A percentile compares a stretch with the other conserved stretches of the same genome.
These are phyloP conservation scores for Talaromyces funiculosus DNA, from an alignment of 2,329 filamentous ascomycete species.

Conservation along the genomic window DNA sequence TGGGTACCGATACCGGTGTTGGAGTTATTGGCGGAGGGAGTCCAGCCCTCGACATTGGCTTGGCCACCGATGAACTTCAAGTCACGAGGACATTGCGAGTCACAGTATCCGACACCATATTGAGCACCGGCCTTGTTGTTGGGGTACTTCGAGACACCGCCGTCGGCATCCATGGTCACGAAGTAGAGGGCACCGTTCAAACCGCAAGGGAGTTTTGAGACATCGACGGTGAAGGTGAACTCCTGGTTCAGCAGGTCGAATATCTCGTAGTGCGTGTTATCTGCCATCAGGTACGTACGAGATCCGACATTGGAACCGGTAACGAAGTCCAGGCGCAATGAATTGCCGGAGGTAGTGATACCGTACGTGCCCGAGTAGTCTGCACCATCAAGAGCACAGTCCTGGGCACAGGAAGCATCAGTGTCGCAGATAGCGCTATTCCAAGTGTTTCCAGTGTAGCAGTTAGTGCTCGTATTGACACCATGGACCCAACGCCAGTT, in stretches of 20 bases:
- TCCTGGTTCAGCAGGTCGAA: conserved; percentile 63
- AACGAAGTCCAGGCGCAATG: conserved; percentile 47
- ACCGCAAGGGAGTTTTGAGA: conserved; percentile 62
- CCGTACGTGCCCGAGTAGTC: conserved; percentile 51
- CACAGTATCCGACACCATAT: conserved; percentile 61
- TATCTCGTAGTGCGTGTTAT: conserved; percentile 57
- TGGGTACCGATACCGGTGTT: conserved; percentile 50
- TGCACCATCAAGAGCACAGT: conserved; percentile 55
- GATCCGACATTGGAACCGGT: conserved; percentile 41
- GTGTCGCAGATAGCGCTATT: conserved; percentile 46
- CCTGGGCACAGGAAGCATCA: conserved; percentile 47
- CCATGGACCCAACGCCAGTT: conserved; percentile 57
- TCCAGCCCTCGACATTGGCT: conserved; percentile 53
- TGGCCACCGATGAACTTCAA: conserved; percentile 50
- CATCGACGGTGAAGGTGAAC: conserved; percentile 68
- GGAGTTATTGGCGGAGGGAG: conserved; percentile 47
- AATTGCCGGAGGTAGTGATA: conserved; percentile 46
- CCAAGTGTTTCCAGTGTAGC: conserved; percentile 52
- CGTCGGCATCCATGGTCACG: conserved; percentile 48
- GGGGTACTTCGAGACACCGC: conserved; percentile 49
- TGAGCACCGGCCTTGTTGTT: conserved; percentile 54
- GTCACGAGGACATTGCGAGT: conserved; percentile 53
- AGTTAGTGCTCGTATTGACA: conserved; percentile 48
- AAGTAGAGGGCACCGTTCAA: conserved; percentile 68
- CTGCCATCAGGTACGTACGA: conserved; percentile 60